Base-by-base conservation (phyloP, 495 filamentous ascomycete genomes). In the Neurospora sp. region DNA sequence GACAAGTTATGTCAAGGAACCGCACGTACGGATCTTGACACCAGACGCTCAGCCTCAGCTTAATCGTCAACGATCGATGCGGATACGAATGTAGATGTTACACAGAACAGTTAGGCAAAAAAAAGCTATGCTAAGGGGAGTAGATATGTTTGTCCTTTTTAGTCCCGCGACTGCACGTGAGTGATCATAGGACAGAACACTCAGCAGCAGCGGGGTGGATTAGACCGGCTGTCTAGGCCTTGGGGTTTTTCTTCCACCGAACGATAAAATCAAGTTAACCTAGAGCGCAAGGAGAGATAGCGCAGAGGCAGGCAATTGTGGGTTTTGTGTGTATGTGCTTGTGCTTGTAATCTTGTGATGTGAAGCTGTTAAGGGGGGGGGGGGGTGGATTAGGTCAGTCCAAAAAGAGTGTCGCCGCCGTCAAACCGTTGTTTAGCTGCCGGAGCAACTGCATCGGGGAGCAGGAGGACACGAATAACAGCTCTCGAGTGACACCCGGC, bases 201-300 rank as follows among this genome's bases (percentile, higher is more conserved):
- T 61, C 53, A 61, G 80, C 82, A 81, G 80, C 83, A 85, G 81
- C 86, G 84, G 87, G 87, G 87, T 88, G 87, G 87, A 88, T 84
- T 76, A 83, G 86, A 87, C 86, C 77, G 85, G 87, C 82, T 88
- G 87, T 88, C 87, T 87, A 87, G 85, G 82, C 87, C 85, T 76
- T 85, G 80, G 79, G 80, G 72, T 88, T 81, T 73, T 80, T 88
- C 83, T 88, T 81, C 86, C 87, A 88, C 84, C 82, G 85, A 88
- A 88, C 86, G 85, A 87, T 87, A 83, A 77, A 79, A 84, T 80
- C 74, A 84, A 84, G 82, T 82, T 83, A 81, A 86, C 86, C 82
- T 81, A 77, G 81, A 83, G 81, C 81, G 85, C 85, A 87, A 80
- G 72, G 85, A 82, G 74, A 72, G 78, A 78, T 65, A 79, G 83